phyloP scores from a whole-genome alignment of 129 eudicot species.

The Flaveria brownii region DNA sequence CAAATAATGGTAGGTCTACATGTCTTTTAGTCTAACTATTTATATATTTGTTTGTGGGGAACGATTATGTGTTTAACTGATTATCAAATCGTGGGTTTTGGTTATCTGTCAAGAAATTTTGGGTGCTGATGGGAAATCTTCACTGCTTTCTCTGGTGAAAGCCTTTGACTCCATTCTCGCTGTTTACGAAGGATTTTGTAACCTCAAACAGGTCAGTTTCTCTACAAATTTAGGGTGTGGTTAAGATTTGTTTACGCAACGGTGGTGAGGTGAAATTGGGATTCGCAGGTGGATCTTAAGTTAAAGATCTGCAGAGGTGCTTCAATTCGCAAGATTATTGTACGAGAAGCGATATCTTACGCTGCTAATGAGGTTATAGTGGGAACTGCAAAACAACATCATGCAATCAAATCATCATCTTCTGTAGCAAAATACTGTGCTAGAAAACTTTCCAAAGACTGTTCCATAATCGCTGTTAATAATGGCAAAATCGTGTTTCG shows the following conservation, averaged over 20 bases:
- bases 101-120: conserved; percentile 40
- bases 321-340: conserved; percentile 70
- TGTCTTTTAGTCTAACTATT: no score
- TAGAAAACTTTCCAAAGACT: conserved; percentile 59
- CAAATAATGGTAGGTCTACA: conserved; percentile 44
- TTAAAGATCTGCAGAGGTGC: conserved; percentile 93
- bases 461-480: conserved; percentile 70
- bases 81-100: conserved; percentile 27
- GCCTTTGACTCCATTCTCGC: conserved; percentile 85
- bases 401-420: conserved; percentile 62
- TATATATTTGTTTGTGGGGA: neutral
- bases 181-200: conserved; percentile 97
- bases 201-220: conserved; percentile 69
- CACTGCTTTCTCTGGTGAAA: conserved; percentile 74
- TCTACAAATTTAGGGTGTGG: neutral
- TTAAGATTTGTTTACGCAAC: neutral
- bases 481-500: conserved; percentile 80
- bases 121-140: conserved; percentile 75
- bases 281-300: conserved; percentile 85
- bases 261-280: neutral
- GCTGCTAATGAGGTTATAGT: conserved; percentile 68
- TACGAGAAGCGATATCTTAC: conserved; percentile 73
- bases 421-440: conserved; percentile 92
- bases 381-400: conserved; percentile 70
- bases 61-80: neutral